phyloP scores from a whole-genome alignment of 345 rosid genomes.

The Populus euphratica region DNA sequence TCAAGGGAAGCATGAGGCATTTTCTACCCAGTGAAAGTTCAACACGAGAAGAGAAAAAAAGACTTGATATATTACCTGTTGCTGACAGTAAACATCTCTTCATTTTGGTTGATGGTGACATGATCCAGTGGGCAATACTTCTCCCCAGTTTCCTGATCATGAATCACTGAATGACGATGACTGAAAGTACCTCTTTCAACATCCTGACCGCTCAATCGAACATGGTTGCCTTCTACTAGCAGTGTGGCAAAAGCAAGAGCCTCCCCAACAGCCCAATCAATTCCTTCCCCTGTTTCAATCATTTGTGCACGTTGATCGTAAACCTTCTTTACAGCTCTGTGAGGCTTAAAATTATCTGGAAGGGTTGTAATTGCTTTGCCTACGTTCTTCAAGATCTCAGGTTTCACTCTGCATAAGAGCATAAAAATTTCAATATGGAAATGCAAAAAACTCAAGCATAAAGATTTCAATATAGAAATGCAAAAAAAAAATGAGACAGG shows the following conservation, averaged over 20 bases:
- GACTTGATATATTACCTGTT: constrained; percentile 50
- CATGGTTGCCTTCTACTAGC: constrained; percentile 83
- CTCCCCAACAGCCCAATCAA: constrained; percentile 86
- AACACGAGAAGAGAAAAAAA: neutral
- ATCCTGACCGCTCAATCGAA: constrained; percentile 86
- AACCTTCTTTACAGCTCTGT: constrained; percentile 73
- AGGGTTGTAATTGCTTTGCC: constrained; percentile 66
- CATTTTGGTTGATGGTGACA: constrained; percentile 61
- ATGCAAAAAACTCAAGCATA: constrained; percentile 9
- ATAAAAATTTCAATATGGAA: constrained; percentile 7
- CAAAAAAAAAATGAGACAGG: neutral
- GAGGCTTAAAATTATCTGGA: constrained; percentile 71
- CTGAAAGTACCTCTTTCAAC: constrained; percentile 90
- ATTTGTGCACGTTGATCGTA: constrained; percentile 70
- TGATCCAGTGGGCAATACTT: constrained; percentile 75
- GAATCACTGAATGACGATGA: constrained; percentile 70
- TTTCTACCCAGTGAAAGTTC: neutral
- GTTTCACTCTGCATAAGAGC: constrained; percentile 55
- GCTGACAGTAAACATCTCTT: constrained; percentile 84
- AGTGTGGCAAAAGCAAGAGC: constrained; percentile 80
- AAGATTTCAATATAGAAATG: neutral
- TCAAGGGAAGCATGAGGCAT: neutral
- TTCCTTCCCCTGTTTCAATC: constrained; percentile 77
- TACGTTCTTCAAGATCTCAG: constrained; percentile 77
- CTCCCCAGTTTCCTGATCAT: constrained; percentile 73